A percentile compares a stretch with the other conserved stretches of the same genome.
phyloP scores from a whole-genome alignment of 192 early-diverging fungal species.

The Coemansia sp. region DNA sequence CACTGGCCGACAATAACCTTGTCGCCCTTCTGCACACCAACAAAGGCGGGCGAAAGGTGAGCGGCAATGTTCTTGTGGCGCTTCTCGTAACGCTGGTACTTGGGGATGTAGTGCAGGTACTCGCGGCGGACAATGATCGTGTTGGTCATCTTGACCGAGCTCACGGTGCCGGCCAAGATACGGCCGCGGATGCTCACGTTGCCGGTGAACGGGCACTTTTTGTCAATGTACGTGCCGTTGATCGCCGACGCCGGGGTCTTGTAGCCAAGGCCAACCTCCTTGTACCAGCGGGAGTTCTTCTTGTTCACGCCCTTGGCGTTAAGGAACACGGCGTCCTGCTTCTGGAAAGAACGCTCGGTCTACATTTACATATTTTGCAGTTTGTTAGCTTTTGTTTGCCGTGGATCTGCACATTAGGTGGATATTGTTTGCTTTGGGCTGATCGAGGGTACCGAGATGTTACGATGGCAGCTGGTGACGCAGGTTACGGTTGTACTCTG shows the following conservation, averaged over 20 bases:
- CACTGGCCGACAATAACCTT: slow-evolving; percentile 98
- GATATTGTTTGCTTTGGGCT: not conserved
- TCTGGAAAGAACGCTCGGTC: slow-evolving; percentile 97
- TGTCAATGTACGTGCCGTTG: slow-evolving; percentile 98
- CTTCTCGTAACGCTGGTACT: slow-evolving; percentile 99
- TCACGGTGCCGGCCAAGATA: slow-evolving; percentile 90
- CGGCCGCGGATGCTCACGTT: slow-evolving; percentile 97
- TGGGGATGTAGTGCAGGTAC: slow-evolving; percentile 99
- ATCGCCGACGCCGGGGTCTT: slow-evolving; percentile 99
- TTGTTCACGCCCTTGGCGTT: slow-evolving; percentile 72
- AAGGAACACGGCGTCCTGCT: slow-evolving; percentile 92
- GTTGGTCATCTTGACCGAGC: slow-evolving; percentile 98
- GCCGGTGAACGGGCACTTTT: slow-evolving; percentile 99
- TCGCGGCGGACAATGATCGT: slow-evolving; percentile 98
- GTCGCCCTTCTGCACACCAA: slow-evolving; percentile 87
- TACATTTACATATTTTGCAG: slow-evolving; percentile 36
- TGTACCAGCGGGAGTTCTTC: slow-evolving; percentile 91
- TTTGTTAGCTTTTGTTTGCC: not conserved
- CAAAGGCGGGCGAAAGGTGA: slow-evolving; percentile 92
- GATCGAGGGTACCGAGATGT: too few relatives aligned
- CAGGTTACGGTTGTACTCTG: too few relatives aligned
- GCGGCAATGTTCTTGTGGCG: slow-evolving; percentile 99
- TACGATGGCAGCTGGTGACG: too few relatives aligned
- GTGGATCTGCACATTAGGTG: not conserved
- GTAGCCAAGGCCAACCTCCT: slow-evolving; percentile 98